Percentiles rank a stretch among this genome's conserved stretches.
Evolutionary conservation across 106 monocot species (phyloP).

Genomic region (Amphibolis antarctica): DNA sequence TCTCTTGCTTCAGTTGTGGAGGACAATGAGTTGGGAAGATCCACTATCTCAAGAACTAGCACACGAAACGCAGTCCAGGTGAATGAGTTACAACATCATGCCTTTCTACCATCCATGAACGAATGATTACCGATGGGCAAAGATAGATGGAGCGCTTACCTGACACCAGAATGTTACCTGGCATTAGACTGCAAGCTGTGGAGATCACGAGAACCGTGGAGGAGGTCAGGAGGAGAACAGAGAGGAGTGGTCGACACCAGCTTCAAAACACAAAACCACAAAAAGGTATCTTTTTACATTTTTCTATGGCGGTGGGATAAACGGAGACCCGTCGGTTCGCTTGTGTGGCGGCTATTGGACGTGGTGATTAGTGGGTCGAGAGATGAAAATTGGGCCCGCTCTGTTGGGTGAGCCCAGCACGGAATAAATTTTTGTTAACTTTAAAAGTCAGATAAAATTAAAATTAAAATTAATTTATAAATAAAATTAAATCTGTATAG

Average conservation of each 20-base stretch:
- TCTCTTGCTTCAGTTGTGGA: neutral
- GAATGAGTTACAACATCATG: neutral
- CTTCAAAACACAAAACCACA: too few species aligned
- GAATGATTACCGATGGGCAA: neutral
- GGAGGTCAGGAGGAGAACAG: too few species aligned
- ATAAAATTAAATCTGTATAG: too few species aligned
- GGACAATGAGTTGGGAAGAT: constrained; percentile 17
- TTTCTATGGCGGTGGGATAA: neutral
- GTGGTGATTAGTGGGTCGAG: too few species aligned
- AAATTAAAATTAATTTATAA: too few species aligned
- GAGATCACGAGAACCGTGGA: neutral
- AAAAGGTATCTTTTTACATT: too few species aligned
- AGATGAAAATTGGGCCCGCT: too few species aligned
- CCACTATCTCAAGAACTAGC: constrained; percentile 39
- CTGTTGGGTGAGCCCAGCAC: too few species aligned
- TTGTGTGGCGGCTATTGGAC: neutral
- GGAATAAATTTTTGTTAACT: too few species aligned
- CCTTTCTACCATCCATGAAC: neutral
- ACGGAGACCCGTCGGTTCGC: neutral
- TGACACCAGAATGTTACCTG: constrained; percentile 50
- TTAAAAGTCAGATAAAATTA: too few species aligned
- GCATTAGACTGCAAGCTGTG: constrained; percentile 20
- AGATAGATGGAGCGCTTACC: constrained; percentile 16
- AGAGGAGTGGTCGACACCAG: neutral
- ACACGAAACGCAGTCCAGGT: neutral